Base-by-base conservation (phyloP, 495 filamentous ascomycete species). In the Penicillium egyptiacum region DNA sequence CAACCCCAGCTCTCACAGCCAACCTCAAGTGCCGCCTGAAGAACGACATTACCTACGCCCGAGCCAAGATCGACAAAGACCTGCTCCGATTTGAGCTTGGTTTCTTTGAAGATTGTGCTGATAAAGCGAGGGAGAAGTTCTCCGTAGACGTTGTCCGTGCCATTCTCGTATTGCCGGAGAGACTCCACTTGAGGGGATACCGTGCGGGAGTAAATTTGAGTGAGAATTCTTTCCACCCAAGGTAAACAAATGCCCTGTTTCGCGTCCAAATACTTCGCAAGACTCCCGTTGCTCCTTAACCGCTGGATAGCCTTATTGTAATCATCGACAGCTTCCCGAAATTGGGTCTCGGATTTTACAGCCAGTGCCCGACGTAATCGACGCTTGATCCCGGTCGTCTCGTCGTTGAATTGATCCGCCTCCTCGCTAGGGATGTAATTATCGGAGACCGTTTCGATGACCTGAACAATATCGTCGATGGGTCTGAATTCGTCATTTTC, bases 1-100 rank as follows among this genome's bases (percentile, higher is more conserved):
- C 93, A 96, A 23, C 94, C 94, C 86, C 91, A 97, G 72, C 89
- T 92, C 70, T 96, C 90, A 68, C 90, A 96, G 14, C 94, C 94
- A 47, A 92, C 84, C 68, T 98, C 89, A 8, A 98, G 82, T 9
- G 94, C 94, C 5, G 94, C 94, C 69, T 98, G 94, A 40, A 98
- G 77, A 22, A 93, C 90, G 4, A 97, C 94, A 70, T 96, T 98
- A 5, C 92, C 94, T 26, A 96, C 94, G 25, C 94, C 94, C 17
- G 91, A 96, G 28, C 94, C 94, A 35, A 98, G 80, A 67, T 98
- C 94, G 53, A 98, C 85, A 66, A 98, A 97, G 2, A 93, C 85
- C 55, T 92, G 88, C 30, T 84, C 81, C 0, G 88, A 89, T 35
- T 82, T 91, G 55, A 97, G 78, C 28, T 82, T 76, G 9, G 89